Evolutionary conservation across 371 early-diverging fungal genomes (phyloP).

Genomic region (Rhizomucor miehei): DNA sequence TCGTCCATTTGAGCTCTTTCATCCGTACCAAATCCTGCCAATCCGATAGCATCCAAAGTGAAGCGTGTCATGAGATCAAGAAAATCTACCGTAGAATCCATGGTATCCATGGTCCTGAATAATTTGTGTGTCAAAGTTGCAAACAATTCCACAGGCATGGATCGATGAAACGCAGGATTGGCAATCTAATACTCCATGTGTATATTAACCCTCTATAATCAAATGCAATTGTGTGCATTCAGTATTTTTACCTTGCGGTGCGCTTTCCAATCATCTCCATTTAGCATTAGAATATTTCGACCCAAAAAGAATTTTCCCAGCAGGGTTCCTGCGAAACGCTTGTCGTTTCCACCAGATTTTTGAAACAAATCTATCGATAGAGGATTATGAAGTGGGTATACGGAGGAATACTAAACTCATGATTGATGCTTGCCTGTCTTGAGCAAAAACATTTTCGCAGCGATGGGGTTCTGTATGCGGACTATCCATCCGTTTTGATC

Average conservation of each 20-base stretch:
- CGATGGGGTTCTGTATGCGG: neutral
- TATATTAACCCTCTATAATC: no score
- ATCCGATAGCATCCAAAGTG: constrained; percentile 30
- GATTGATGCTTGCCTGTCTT: neutral
- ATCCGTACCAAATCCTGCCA: constrained; percentile 10
- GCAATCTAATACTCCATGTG: constrained; percentile 8
- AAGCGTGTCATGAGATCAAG: constrained; percentile 9
- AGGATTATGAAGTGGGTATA: no score
- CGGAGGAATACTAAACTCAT: no score
- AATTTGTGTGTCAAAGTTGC: constrained; percentile 13
- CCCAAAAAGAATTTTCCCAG: constrained; percentile 17
- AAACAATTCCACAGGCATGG: constrained; percentile 20
- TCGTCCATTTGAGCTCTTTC: no score
- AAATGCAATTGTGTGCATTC: neutral
- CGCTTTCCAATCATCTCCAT: constrained; percentile 12
- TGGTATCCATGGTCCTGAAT: constrained; percentile 13
- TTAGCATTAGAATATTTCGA: constrained; percentile 8
- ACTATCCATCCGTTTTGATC: neutral
- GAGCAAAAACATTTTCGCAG: constrained; percentile 1
- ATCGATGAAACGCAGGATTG: constrained; percentile 18
- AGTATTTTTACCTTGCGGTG: constrained; percentile 10
- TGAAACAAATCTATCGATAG: constrained; percentile 3
- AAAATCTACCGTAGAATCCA: constrained; percentile 22
- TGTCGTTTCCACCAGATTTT: neutral
- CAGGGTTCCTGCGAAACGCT: neutral